Percentiles rank a stretch among this genome's conserved stretches.
Evolutionary conservation across 345 rosid species (phyloP).

Genomic region (Syzygium oleosum): DNA sequence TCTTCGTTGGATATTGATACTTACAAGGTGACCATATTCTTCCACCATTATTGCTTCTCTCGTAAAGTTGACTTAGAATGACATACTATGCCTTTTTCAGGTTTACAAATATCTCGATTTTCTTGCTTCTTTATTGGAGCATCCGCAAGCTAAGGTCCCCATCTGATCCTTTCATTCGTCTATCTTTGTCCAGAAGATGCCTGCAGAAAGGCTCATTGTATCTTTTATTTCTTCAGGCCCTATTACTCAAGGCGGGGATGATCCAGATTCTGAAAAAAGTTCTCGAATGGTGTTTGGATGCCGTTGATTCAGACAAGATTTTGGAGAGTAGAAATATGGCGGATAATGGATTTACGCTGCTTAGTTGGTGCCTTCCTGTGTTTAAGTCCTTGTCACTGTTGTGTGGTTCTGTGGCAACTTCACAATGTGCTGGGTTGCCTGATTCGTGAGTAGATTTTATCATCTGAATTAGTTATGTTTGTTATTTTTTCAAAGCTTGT

Average conservation of each 20-base stretch:
- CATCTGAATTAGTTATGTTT: background rate
- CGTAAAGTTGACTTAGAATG: background rate
- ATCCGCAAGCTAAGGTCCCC: slow-evolving; percentile 74
- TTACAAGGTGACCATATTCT: slow-evolving; percentile 56
- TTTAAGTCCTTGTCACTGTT: slow-evolving; percentile 64
- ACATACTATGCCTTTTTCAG: slow-evolving; percentile 27
- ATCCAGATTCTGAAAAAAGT: slow-evolving; percentile 45
- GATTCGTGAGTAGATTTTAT: slow-evolving; percentile 47
- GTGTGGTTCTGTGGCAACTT: slow-evolving; percentile 36
- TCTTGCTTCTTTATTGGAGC: slow-evolving; percentile 74
- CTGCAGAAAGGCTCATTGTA: background rate
- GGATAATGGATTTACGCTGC: slow-evolving; percentile 26
- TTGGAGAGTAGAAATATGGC: slow-evolving; percentile 34
- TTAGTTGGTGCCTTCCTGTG: slow-evolving; percentile 70
- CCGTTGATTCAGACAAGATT: slow-evolving; percentile 38
- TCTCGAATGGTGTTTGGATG: slow-evolving; percentile 58
- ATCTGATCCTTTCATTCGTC: background rate
- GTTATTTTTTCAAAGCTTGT: background rate
- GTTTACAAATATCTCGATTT: slow-evolving; percentile 67
- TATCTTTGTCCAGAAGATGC: background rate
- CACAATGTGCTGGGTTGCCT: slow-evolving; percentile 22
- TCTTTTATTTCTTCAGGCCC: slow-evolving; percentile 29
- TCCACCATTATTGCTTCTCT: background rate
- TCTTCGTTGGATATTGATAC: slow-evolving; percentile 49
- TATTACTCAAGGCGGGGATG: slow-evolving; percentile 62